Base-by-base conservation (phyloP, 441 rosid genomes). In the Erodium chrysanthum region DNA sequence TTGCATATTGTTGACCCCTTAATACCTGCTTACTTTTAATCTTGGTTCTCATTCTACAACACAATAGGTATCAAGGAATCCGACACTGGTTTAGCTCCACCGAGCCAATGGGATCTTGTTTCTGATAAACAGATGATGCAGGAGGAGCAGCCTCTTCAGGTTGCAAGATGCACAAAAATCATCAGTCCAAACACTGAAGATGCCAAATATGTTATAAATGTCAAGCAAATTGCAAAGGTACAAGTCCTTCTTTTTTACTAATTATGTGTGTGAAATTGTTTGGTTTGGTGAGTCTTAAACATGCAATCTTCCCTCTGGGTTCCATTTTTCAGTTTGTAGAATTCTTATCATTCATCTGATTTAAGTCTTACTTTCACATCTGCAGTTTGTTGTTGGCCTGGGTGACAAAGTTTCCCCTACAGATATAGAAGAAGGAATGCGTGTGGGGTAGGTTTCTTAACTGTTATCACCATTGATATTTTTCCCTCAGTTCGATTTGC, bases 101-200 rank as follows among this genome's bases (percentile, higher is more conserved):
- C 96, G 4, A 91, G 97, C 72, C 98, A 93, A 66, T 93, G 98
- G 98, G 98, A 93, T 84, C 98, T 93, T 69, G 98, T 93, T 37
- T 93, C 97, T 0, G 97, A 93, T 71, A 93, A 93, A 72, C 96
- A 91, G 72, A 93, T 93, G 98, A 93, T 93, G 98, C 97, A 93
- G 74, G 98, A 93, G 76, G 98, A 91, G 79, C 98, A 93, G 66
- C 98, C 97, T 6, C 93, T 93, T 48, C 97, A 93, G 85, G 98
- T 93, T 56, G 97, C 98, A 4, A 86, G 97, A 78, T 93, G 97
- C 81, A 93, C 98, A 3, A 91, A 91, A 82, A 93, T 93, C 0
- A 93, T 93, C 58, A 93, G 77, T 71, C 96, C 98, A 4, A 93
- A 94, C 74, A 88, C 97, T n/a, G 97, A 94, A 59, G 98, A 94